Evolutionary conservation across 2,329 filamentous ascomycete genomes (phyloP).

Genomic region (Arthrocladium fulminans): DNA sequence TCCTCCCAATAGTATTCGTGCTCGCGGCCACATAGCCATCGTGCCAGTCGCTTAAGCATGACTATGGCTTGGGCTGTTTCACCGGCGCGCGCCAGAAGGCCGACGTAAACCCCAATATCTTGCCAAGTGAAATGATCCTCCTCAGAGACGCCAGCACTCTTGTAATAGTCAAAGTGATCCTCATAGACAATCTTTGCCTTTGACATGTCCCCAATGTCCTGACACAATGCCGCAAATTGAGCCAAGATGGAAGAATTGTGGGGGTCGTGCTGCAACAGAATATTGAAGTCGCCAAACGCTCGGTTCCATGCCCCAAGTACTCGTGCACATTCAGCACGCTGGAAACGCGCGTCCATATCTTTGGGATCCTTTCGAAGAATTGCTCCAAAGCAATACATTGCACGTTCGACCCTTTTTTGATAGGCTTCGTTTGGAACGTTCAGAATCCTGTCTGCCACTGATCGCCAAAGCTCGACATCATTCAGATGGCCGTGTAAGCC

Average conservation of each 20-base stretch:
- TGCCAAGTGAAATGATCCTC: constrained; percentile 58
- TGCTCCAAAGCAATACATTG: constrained; percentile 45
- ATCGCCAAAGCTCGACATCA: constrained; percentile 49
- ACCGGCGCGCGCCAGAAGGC: constrained; percentile 61
- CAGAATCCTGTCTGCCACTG: constrained; percentile 47
- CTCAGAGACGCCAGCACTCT: constrained; percentile 30
- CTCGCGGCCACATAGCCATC: constrained; percentile 73
- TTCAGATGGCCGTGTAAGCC: constrained; percentile 50
- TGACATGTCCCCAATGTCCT: constrained; percentile 41
- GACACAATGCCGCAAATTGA: constrained; percentile 49
- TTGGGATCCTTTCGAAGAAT: constrained; percentile 45
- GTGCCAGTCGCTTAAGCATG: constrained; percentile 61
- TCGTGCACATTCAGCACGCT: constrained; percentile 48
- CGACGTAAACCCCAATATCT: constrained; percentile 75
- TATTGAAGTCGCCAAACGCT: constrained; percentile 45
- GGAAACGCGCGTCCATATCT: constrained; percentile 45
- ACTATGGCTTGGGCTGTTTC: constrained; percentile 54
- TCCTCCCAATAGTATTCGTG: constrained; percentile 71
- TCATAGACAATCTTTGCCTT: constrained; percentile 46
- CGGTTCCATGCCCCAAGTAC: constrained; percentile 40
- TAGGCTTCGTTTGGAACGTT: constrained; percentile 37
- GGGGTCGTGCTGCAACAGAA: constrained; percentile 45
- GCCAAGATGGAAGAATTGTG: constrained; percentile 47
- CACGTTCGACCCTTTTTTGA: constrained; percentile 37
- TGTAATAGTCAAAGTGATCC: constrained; percentile 43